Evolutionary conservation across 2,329 filamentous ascomycete genomes (phyloP).

Genomic region (Tolypocladium endophyticum): DNA sequence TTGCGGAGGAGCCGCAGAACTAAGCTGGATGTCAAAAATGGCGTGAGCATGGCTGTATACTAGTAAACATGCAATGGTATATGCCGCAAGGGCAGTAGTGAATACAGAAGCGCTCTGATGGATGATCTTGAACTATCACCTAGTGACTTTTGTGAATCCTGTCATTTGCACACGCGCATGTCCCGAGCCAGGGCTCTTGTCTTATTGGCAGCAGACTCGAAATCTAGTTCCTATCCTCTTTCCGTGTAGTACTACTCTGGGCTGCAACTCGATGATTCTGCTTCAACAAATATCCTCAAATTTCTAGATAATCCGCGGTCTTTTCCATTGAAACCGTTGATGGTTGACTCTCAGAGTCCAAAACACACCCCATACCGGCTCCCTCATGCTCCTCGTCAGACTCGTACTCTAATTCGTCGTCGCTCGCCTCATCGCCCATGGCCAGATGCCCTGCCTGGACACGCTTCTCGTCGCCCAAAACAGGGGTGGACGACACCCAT

Average conservation of each 20-base stretch:
- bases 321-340: background rate
- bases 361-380: background rate
- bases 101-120: background rate
- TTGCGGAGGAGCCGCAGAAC: slow-evolving; percentile 69
- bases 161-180: background rate
- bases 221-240: background rate
- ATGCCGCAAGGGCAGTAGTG: background rate
- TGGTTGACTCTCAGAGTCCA: background rate
- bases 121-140: too few relatives aligned
- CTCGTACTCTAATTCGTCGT: background rate
- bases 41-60: background rate
- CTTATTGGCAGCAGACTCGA: too few relatives aligned
- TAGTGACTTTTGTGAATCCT: background rate
- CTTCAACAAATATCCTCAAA: background rate
- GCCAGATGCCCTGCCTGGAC: background rate
- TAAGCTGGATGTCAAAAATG: slow-evolving; percentile 9
- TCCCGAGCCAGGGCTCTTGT: too few relatives aligned
- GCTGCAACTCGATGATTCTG: background rate
- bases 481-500: background rate
- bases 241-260: background rate
- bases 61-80: background rate
- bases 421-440: background rate
- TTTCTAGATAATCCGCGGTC: background rate
- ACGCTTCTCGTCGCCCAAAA: background rate
- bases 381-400: background rate